Conservation (phyloP, 75 land plant species). For the Cupressus sempervirens region DNA sequence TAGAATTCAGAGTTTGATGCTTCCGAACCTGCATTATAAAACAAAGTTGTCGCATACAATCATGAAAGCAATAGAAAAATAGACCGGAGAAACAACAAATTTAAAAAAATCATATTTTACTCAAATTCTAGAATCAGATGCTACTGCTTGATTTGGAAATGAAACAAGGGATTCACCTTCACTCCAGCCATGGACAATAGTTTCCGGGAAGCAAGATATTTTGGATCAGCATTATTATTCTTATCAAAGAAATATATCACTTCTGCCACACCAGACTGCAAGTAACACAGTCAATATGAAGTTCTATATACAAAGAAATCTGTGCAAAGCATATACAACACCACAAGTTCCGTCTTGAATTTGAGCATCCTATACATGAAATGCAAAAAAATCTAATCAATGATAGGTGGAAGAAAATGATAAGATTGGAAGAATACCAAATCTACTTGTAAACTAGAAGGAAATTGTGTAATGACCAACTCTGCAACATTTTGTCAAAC, state of each 20-base stretch:
- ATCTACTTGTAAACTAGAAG: too few species aligned
- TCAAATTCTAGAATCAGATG: not conserved
- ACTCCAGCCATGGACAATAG: slow-evolving; percentile 83
- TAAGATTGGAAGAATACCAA: too few species aligned
- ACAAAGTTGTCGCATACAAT: not conserved
- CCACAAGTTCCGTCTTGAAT: too few species aligned
- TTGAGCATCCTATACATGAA: too few species aligned
- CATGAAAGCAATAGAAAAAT: not conserved
- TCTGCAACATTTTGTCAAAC: too few species aligned
- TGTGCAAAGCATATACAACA: too few species aligned
- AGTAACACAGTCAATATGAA: slow-evolving; percentile 2
- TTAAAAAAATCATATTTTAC: not conserved
- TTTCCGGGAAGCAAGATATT: slow-evolving; percentile 78
- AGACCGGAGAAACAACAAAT: not conserved
- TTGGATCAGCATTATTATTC: slow-evolving; percentile 38
- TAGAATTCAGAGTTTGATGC: slow-evolving; percentile 50
- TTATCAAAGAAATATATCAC: slow-evolving; percentile 90
- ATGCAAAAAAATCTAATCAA: too few species aligned
- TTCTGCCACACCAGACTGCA: slow-evolving; percentile 94
- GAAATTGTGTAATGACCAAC: too few species aligned
- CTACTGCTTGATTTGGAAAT: not conserved
- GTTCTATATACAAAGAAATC: not conserved
- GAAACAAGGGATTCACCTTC: slow-evolving; percentile 41
- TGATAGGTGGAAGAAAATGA: too few species aligned
- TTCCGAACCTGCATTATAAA: slow-evolving; percentile 54